phyloP scores from a whole-genome alignment of 352 stramenopile species.

The Pythium sukuiense region DNA sequence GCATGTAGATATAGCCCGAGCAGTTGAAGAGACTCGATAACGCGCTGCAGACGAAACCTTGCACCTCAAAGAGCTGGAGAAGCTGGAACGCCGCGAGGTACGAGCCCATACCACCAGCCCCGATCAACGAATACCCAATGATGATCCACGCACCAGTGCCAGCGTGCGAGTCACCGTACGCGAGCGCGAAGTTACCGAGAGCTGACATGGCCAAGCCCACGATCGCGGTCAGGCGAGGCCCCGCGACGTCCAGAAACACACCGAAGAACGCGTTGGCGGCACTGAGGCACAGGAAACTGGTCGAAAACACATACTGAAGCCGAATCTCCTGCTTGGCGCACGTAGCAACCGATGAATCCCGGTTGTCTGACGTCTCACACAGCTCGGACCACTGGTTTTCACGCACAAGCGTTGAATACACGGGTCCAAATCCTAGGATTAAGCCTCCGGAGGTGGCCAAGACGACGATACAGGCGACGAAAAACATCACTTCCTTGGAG shows the following conservation, averaged over 20 bases:
- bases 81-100: constrained; percentile 81
- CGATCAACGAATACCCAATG: constrained; percentile 64
- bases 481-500: constrained; percentile 65
- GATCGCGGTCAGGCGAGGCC: constrained; percentile 55
- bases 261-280: constrained; percentile 80
- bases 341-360: background rate
- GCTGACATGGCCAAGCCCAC: constrained; percentile 48
- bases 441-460: constrained; percentile 65
- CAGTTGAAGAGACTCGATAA: constrained; percentile 85
- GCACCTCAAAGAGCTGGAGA: constrained; percentile 72
- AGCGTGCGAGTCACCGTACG: constrained; percentile 52
- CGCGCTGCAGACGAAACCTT: constrained; percentile 78
- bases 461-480: constrained; percentile 57
- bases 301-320: constrained; percentile 72
- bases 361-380: constrained; percentile 24
- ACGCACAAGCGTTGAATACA: constrained; percentile 68
- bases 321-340: constrained; percentile 68
- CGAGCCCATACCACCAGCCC: constrained; percentile 68
- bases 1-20: constrained; percentile 85
- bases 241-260: constrained; percentile 68
- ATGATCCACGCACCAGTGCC: constrained; percentile 60
- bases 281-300: constrained; percentile 76
- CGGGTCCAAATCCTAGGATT: constrained; percentile 75
- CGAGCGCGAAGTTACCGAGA: constrained; percentile 57
- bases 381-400: constrained; percentile 73